phyloP scores from a whole-genome alignment of 148 eudicot genomes.

The Beta vulgaris region DNA sequence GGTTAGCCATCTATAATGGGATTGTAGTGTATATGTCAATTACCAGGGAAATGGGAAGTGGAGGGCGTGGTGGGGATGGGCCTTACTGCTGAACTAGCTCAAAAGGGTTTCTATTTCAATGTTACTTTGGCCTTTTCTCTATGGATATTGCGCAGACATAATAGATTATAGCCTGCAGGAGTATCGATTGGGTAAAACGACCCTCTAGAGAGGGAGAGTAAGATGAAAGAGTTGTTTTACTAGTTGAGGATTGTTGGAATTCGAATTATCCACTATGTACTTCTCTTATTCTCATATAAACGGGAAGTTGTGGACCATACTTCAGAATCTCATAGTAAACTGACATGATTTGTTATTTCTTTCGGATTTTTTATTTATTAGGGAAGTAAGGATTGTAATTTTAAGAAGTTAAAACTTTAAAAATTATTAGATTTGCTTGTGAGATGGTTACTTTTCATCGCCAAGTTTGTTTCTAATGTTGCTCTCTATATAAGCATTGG shows the following conservation, averaged over 20 bases:
- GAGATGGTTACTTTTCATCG: too few species aligned
- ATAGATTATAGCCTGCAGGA: neutral
- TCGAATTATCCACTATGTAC: neutral
- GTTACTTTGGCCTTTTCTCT: neutral
- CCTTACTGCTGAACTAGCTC: neutral
- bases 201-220: neutral
- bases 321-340: neutral
- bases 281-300: neutral
- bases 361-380: neutral
- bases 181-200: neutral
- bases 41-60: neutral
- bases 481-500: neutral
- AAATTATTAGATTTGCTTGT: too few species aligned
- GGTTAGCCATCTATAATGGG: neutral
- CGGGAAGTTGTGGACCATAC: neutral
- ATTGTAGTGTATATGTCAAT: neutral
- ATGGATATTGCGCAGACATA: neutral
- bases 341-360: too few species aligned
- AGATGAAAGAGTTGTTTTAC: neutral
- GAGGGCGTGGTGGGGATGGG: neutral
- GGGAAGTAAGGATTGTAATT: neutral
- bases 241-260: neutral
- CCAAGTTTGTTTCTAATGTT: too few species aligned
- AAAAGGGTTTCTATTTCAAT: neutral
- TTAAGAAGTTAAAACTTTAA: too few species aligned